phyloP scores from a whole-genome alignment of 2,329 filamentous ascomycete genomes.

The Stagonosporopsis rhizophila region DNA sequence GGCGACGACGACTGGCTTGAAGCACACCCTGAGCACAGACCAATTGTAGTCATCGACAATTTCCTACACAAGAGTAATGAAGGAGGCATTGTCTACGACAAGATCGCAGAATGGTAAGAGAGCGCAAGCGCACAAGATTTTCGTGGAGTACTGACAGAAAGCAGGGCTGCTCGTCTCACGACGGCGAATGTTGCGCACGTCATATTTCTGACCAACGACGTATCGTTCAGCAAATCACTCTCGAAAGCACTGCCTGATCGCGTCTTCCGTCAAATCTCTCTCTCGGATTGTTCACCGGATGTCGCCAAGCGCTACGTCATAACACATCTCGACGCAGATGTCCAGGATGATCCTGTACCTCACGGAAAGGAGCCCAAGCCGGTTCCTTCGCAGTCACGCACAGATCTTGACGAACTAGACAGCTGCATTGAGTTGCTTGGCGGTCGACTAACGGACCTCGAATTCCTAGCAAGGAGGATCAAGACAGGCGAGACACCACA shows the following conservation, averaged over 20 bases:
- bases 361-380: slow-evolving; percentile 50
- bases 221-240: slow-evolving; percentile 85
- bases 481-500: slow-evolving; percentile 84
- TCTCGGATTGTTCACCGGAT: slow-evolving; percentile 83
- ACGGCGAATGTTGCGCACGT: slow-evolving; percentile 91
- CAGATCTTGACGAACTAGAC: slow-evolving; percentile 76
- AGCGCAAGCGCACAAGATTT: too few species aligned
- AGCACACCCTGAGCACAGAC: slow-evolving; percentile 81
- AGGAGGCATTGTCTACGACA: slow-evolving; percentile 58
- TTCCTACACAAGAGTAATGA: slow-evolving; percentile 77
- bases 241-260: slow-evolving; percentile 88
- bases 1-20: slow-evolving; percentile 88
- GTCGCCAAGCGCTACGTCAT: slow-evolving; percentile 92
- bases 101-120: slow-evolving; percentile 72
- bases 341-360: slow-evolving; percentile 50
- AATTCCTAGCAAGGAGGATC: slow-evolving; percentile 89
- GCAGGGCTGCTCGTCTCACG: slow-evolving; percentile 77
- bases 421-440: slow-evolving; percentile 82
- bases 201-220: slow-evolving; percentile 89
- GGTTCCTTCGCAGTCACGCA: slow-evolving; percentile 56
- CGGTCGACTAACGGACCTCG: slow-evolving; percentile 92
- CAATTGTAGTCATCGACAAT: slow-evolving; percentile 89
- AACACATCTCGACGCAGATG: slow-evolving; percentile 71
- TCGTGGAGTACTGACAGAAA: slow-evolving; percentile 19
- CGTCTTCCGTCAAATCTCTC: slow-evolving; percentile 83